Conservation (phyloP, 2,329 filamentous ascomycete genomes). For the Torrubiellomyces zombiae region DNA sequence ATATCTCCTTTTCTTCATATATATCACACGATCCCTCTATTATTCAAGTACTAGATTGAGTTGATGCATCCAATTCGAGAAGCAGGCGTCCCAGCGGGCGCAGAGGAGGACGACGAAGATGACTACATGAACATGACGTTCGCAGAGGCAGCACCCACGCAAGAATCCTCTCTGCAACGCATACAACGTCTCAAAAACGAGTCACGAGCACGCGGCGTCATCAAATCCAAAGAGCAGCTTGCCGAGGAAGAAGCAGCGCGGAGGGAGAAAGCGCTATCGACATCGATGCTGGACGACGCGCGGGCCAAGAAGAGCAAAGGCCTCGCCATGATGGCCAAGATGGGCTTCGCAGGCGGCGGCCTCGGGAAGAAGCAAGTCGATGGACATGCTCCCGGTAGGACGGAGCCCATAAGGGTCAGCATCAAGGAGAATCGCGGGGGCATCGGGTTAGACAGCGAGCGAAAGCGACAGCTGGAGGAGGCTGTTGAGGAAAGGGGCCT, state of each 20-base stretch:
- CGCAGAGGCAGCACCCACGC: conserved; percentile 41
- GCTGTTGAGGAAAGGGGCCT: conserved; percentile 36
- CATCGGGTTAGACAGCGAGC: conserved; percentile 69
- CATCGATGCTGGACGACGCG: conserved; percentile 47
- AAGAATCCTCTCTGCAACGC: conserved; percentile 38
- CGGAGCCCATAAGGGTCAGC: conserved; percentile 60
- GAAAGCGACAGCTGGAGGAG: conserved; percentile 60
- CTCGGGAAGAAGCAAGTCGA: conserved; percentile 46
- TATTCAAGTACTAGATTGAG: too few relatives aligned
- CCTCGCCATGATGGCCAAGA: conserved; percentile 88
- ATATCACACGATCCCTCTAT: too few relatives aligned
- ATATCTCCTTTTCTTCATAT: too few relatives aligned
- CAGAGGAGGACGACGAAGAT: conserved; percentile 54
- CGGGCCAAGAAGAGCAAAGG: conserved; percentile 59
- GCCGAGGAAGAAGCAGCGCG: conserved; percentile 55
- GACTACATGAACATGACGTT: conserved; percentile 98
- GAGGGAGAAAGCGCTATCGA: conserved; percentile 61
- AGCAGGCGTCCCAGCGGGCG: too few relatives aligned
- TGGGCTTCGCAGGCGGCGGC: conserved; percentile 71
- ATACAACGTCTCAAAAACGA: conserved; percentile 38
- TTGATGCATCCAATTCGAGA: too few relatives aligned
- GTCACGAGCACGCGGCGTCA: conserved; percentile 48
- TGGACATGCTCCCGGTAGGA: conserved; percentile 14
- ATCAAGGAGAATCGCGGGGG: conserved; percentile 69
- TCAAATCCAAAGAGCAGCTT: conserved; percentile 70